A percentile compares a stretch with the other conserved stretches of the same genome.
phyloP scores from a whole-genome alignment of 1,139 yeast species.

The Hansenula anomala region DNA sequence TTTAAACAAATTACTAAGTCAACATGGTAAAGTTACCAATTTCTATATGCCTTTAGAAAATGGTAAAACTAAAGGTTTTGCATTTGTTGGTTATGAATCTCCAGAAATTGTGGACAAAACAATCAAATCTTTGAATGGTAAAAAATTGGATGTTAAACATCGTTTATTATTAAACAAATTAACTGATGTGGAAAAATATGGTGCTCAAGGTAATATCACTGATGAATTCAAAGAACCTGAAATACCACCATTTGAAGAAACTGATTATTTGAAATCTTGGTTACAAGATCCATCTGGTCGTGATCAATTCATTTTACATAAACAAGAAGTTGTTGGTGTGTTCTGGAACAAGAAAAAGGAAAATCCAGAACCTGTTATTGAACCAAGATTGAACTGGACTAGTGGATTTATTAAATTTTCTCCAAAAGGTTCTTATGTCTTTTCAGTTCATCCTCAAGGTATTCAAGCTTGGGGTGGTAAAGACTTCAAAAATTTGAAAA shows the following conservation, averaged over 20 bases:
- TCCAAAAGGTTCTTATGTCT: conserved; percentile 86
- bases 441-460: conserved; percentile 92
- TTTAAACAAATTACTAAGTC: conserved; percentile 69
- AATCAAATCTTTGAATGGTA: conserved; percentile 75
- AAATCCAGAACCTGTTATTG: conserved; percentile 73
- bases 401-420: conserved; percentile 86
- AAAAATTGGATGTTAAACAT: conserved; percentile 92
- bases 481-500: conserved; percentile 65
- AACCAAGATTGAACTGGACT: conserved; percentile 81
- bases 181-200: conserved; percentile 80
- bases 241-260: conserved; percentile 62
- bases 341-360: conserved; percentile 81
- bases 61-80: conserved; percentile 82
- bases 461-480: conserved; percentile 96
- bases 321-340: conserved; percentile 76
- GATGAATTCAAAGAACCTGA: conserved; percentile 68
- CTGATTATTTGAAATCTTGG: conserved; percentile 88
- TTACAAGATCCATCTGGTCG: conserved; percentile 84
- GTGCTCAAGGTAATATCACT: conserved; percentile 59
- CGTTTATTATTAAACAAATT: conserved; percentile 80
- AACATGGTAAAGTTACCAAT: conserved; percentile 47
- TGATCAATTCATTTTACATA: conserved; percentile 84
- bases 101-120: conserved; percentile 72
- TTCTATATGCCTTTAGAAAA: conserved; percentile 78
- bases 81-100: conserved; percentile 77